A percentile compares a stretch with the other conserved stretches of the same genome.
Conservation (phyloP, 106 monocot genomes). For the Platanthera guangdongensis region DNA sequence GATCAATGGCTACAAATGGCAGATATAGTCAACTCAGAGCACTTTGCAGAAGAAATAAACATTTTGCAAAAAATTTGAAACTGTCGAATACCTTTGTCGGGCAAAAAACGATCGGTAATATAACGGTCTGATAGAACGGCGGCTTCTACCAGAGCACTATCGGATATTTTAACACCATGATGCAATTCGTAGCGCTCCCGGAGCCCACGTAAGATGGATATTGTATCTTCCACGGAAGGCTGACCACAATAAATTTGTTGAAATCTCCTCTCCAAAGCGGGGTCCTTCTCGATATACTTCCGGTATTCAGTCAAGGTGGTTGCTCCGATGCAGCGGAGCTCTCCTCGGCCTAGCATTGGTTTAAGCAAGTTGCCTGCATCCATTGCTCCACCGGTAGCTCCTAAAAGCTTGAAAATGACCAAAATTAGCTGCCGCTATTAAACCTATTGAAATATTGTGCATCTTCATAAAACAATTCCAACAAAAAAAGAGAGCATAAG, state of each 20-base stretch:
- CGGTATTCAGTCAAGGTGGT: conserved; percentile 86
- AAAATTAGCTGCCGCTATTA: not conserved
- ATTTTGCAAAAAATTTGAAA: not conserved
- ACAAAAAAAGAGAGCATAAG: not conserved
- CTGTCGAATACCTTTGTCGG: conserved; percentile 70
- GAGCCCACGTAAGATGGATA: conserved; percentile 78
- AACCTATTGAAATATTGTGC: too few relatives aligned
- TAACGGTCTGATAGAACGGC: conserved; percentile 74
- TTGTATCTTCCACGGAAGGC: conserved; percentile 80
- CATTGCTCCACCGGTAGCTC: conserved; percentile 83
- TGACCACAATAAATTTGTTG: conserved; percentile 84
- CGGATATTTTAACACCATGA: conserved; percentile 90
- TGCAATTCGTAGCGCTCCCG: conserved; percentile 83
- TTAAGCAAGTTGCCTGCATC: conserved; percentile 84
- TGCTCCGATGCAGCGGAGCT: conserved; percentile 84
- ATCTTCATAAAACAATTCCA: too few relatives aligned
- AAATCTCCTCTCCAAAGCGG: conserved; percentile 81
- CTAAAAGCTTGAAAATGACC: conserved; percentile 15
- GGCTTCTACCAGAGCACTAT: conserved; percentile 70
- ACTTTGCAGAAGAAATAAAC: not conserved
- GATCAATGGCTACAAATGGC: conserved; percentile 69
- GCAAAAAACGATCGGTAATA: conserved; percentile 76
- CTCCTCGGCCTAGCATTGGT: conserved; percentile 84
- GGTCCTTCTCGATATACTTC: conserved; percentile 86
- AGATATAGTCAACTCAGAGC: not conserved